Base-by-base conservation (phyloP, 2,329 filamentous ascomycete genomes). In the Cucurbitaria berberidis region DNA sequence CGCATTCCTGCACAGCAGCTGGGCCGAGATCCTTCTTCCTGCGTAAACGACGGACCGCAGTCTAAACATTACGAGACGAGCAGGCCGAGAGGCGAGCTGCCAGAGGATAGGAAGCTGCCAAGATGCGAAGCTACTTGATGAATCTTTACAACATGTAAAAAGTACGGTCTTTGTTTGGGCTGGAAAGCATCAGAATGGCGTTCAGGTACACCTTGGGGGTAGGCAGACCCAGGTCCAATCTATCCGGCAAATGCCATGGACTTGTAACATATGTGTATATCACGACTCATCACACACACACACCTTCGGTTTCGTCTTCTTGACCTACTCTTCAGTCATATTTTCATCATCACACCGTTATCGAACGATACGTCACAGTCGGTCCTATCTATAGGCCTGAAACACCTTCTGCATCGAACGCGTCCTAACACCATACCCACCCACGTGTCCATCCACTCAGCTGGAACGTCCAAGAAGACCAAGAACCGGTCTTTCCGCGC, bases 1-100 rank as follows among this genome's bases (percentile, higher is more conserved):
- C 32, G 75, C 80, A 6, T 83, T 83, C 64, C 62, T 83, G 39
- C 76, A 80, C 65, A 81, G 79, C 70, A 81, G 78, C 73, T 82
- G 79, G 78, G 77, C 76, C 59, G 81, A 83, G 72, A 72, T 81
- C 48, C 67, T 83, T 5, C 70, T 81, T 9, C 79, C 80, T 42
- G 76, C 78, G 73, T 82, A 74, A 74, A 76, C 39, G 22, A 42
- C 13, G 27, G 9, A 10, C 41, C 19, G 41, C 39, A 24, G 5
- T n/a, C 36, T n/a, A 18, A 11, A 38, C n/a, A 10, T 41, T 34
- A 15, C 36, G n/a, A 48, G 30, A 27, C 34, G 30, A 16, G 16
- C 2, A n/a, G n/a, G 44, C 27, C 22, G 34, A 51, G 32, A 24
- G 43, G 29, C 21, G 44, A 48, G 27, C 27, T n/a, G 35, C 18